Evolutionary conservation across 2,329 filamentous ascomycete genomes (phyloP).

Genomic region (Bipolaris bicolor): DNA sequence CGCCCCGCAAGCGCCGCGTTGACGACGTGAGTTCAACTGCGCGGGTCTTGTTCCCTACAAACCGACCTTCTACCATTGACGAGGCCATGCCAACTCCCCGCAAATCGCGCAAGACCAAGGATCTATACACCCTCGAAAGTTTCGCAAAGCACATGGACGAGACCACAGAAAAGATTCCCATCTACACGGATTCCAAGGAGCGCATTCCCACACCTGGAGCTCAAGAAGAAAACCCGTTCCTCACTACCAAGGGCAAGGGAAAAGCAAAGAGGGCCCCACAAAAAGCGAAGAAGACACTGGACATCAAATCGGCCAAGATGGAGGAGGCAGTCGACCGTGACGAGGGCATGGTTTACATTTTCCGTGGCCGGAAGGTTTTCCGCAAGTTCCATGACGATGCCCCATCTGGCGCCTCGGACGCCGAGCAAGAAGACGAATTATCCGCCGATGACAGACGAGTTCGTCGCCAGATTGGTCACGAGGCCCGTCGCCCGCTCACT

Average conservation of each 20-base stretch:
- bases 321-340: constrained; percentile 68
- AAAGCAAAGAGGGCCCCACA: constrained; percentile 57
- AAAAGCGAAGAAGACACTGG: constrained; percentile 55
- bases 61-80: constrained; percentile 66
- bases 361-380: constrained; percentile 82
- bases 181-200: constrained; percentile 82
- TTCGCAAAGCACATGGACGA: constrained; percentile 59
- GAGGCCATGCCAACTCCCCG: constrained; percentile 65
- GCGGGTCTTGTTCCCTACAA: constrained; percentile 65
- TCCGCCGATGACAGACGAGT: constrained; percentile 50
- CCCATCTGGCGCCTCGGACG: constrained; percentile 42
- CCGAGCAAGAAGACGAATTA: constrained; percentile 36
- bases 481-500: constrained; percentile 60
- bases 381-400: constrained; percentile 65
- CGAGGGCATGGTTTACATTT: constrained; percentile 76
- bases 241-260: constrained; percentile 56
- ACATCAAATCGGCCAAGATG: constrained; percentile 64
- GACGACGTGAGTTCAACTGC: constrained; percentile 54
- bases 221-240: constrained; percentile 75
- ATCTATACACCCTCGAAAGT: constrained; percentile 50
- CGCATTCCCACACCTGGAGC: constrained; percentile 70
- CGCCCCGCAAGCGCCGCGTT: constrained; percentile 67
- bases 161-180: constrained; percentile 66
- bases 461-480: constrained; percentile 45
- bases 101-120: constrained; percentile 63